Conservation (phyloP, 1,284 basidiomycete genomes). For the Trichosporon inkin region DNA sequence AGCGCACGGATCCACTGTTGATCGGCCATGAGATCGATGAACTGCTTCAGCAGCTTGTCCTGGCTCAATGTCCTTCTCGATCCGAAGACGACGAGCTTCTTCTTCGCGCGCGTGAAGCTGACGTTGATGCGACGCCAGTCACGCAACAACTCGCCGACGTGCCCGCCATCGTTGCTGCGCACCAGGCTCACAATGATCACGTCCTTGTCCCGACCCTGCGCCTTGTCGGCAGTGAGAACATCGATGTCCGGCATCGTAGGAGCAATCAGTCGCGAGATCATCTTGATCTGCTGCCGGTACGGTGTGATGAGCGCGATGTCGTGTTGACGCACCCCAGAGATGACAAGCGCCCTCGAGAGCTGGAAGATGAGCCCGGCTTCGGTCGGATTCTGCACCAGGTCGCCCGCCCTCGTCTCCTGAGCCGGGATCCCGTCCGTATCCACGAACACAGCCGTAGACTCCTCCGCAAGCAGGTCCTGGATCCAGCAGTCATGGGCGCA, state of each 20-base stretch:
- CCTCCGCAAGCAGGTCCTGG: constrained; percentile 61
- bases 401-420: constrained; percentile 72
- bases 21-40: constrained; percentile 68
- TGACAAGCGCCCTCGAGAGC: constrained; percentile 62
- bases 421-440: constrained; percentile 80
- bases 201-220: constrained; percentile 94
- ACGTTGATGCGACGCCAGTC: constrained; percentile 97
- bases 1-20: constrained; percentile 66
- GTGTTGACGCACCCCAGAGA: constrained; percentile 61
- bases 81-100: constrained; percentile 86
- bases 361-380: constrained; percentile 64
- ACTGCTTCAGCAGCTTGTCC: constrained; percentile 61
- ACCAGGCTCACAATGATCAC: constrained; percentile 92
- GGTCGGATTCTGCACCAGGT: constrained; percentile 78
- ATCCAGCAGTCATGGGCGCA: constrained; percentile 64
- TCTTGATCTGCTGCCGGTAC: constrained; percentile 92
- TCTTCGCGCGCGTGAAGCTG: constrained; percentile 85
- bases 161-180: constrained; percentile 69
- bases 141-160: constrained; percentile 84
- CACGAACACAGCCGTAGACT: constrained; percentile 83
- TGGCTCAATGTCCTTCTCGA: constrained; percentile 66
- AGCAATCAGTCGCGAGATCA: constrained; percentile 60
- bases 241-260: constrained; percentile 58
- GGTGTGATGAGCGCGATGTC: constrained; percentile 86
- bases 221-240: constrained; percentile 88